Evolutionary conservation across 176 grass and related monocot genomes (phyloP), one percentile per base, ranked within the genome.

Genomic region (Cenchrus fungigraminus): DNA sequence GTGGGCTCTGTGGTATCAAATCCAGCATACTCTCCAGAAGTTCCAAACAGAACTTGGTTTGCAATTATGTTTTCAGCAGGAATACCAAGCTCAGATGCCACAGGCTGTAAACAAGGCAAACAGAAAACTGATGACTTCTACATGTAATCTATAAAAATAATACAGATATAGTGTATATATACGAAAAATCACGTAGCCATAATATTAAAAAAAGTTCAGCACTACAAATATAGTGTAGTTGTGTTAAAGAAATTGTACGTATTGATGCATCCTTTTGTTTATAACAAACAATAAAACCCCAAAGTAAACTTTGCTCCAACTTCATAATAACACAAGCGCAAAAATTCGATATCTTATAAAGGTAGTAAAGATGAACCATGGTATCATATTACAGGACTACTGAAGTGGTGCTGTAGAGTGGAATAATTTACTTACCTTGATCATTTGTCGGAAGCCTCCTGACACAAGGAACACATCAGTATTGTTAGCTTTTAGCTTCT

Each of bases 371-470:
- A 15, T 14, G 15, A 79, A 52, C 12, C 11, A 34, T 10, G 6
- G 34, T 49, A 25, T 12, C 2, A 60, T 32, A 86, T 53, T 58
- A 45, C 15, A 86, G 12, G 29, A 73, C 50, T 61, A 53, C 50
- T 28, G 13, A 68, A 76, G 32, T 62, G 31, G 52, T 73, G 9
- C 6, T 9, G 20, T 61, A 45, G 8, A 79, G 22, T 17, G 12
- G 43, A 89, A 46, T 65, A 44, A 85, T 71, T 6, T 86, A 92
- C 88, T 64, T 91, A 95, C 96, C 82, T 95, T 85, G 82, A 98
- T 95, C 96, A 98, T 95, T 87, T 98, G 96, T 47, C 93, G 77
- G 79, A 95, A 95, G 74, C 96, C 96, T 73, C 96, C 93, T 54
- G 96, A 98, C 55, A 98, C 81, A 82, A 98, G 87, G 86, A 94